Base-by-base conservation (phyloP, 75 land plant species). In the Gnetum montanum region DNA sequence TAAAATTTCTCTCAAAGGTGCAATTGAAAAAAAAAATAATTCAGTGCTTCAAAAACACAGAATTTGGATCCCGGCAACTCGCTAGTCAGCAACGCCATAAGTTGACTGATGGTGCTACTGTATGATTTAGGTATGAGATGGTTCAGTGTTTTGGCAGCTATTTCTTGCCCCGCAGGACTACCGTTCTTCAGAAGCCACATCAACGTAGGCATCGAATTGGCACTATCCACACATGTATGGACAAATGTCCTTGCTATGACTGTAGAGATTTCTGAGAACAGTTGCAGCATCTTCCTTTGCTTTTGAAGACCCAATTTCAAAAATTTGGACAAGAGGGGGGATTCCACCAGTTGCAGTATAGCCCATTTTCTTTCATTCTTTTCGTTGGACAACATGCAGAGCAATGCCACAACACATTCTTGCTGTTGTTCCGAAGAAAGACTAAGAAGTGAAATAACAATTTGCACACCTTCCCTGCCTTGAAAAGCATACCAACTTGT, bases 281-380 rank as follows among this genome's bases (percentile, higher is more conserved):
- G 68, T 64, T 31, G 98, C 98, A 43, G 98, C 76, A 59, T 94
- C 98, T 60, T 94, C 98, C 46, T 94, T 94, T 12, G 98, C 98
- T 61, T 90, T 94, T 28, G 76, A 59, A 34, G 96, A 85, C 4
- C 98, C 98, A 15, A 83, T 85, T 60, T 94, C 98, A 7, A 94
- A 77, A 46, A 94, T 81, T 47, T 94, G 98, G 49, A 94, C 98
- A 48, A 94, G 72, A 11, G 98, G 98, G n/a, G 98, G 98, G 22
- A 94, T 94, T 18, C 98, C 98, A 41, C 98, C 98, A 56, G 98
- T 96, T 65, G 98, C 98, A 58, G 98, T 94, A 48, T 94, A 26
- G 96, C 91, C 98, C 98, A 94, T 63, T 90, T 94, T 65, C 96
- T 85, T 49, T 86, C 91, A 73, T 94, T 96, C 58, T 91, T 79